Conservation (phyloP, 1,284 basidiomycete species). For the Flammula alnicola region DNA sequence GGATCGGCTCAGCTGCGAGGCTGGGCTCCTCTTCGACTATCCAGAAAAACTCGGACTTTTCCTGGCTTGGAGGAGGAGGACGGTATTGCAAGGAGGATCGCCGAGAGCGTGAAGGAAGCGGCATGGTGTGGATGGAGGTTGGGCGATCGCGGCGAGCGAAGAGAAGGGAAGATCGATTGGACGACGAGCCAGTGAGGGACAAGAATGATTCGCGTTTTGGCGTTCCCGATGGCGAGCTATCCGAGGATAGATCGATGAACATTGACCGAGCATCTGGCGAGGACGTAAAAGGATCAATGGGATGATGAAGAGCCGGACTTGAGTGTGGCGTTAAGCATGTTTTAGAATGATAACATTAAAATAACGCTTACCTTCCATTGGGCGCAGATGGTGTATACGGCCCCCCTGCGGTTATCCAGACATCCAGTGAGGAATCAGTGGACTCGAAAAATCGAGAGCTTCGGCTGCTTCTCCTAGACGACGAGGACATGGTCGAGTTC, state of each 20-base stretch:
- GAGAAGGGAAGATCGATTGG: conserved; percentile 33
- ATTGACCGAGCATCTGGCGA: conserved; percentile 45
- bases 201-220: conserved; percentile 47
- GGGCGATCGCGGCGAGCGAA: conserved; percentile 35
- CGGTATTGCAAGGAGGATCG: conserved; percentile 36
- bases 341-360: not conserved
- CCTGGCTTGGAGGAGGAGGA: conserved; percentile 22
- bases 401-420: conserved; percentile 36
- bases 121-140: conserved; percentile 39
- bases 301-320: conserved; percentile 15
- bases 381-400: conserved; percentile 31
- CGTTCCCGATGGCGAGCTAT: conserved; percentile 26
- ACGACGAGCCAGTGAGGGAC: conserved; percentile 42
- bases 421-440: conserved; percentile 24
- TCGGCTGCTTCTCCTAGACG: conserved; percentile 24
- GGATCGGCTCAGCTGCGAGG: conserved; percentile 23
- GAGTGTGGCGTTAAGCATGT: not conserved
- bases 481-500: conserved; percentile 23
- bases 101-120: conserved; percentile 36
- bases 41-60: conserved; percentile 35
- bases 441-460: conserved; percentile 27
- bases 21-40: conserved; percentile 36
- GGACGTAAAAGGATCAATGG: conserved; percentile 34
- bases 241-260: conserved; percentile 39
- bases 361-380: conserved; percentile 24